A percentile compares a stretch with the other conserved stretches of the same genome.
Conservation (phyloP, 257 asterid genomes). For the Misopates orontium region DNA sequence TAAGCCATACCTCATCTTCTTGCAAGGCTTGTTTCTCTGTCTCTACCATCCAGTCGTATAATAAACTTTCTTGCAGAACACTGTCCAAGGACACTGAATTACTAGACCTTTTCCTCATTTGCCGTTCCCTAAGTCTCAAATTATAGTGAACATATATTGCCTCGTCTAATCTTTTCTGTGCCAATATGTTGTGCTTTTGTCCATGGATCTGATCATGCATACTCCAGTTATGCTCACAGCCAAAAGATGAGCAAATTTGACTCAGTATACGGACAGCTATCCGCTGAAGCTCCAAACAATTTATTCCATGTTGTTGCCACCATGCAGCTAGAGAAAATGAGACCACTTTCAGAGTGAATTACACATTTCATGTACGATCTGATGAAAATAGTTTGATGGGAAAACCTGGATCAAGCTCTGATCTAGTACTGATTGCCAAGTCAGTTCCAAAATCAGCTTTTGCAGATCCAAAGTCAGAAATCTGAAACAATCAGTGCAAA, state of each 20-base stretch:
- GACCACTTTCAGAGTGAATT: slow-evolving; percentile 32
- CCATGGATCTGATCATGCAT: slow-evolving; percentile 65
- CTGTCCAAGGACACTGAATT: slow-evolving; percentile 50
- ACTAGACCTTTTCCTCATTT: slow-evolving; percentile 66
- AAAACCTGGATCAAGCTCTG: slow-evolving; percentile 89
- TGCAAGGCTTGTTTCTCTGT: slow-evolving; percentile 59
- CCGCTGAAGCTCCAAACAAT: slow-evolving; percentile 84
- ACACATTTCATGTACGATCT: slow-evolving; percentile 19
- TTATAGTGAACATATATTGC: slow-evolving; percentile 74
- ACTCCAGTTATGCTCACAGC: slow-evolving; percentile 93
- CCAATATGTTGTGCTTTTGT: slow-evolving; percentile 60
- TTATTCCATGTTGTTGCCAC: slow-evolving; percentile 97
- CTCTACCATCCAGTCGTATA: slow-evolving; percentile 80
- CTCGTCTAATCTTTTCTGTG: slow-evolving; percentile 73
- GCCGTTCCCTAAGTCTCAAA: slow-evolving; percentile 85
- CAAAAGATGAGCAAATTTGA: slow-evolving; percentile 87
- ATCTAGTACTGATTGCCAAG: slow-evolving; percentile 85
- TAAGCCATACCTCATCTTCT: slow-evolving; percentile 72
- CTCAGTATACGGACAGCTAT: slow-evolving; percentile 88
- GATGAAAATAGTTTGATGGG: slow-evolving; percentile 26
- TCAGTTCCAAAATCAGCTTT: slow-evolving; percentile 97
- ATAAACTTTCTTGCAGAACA: slow-evolving; percentile 67
- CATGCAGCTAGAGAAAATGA: slow-evolving; percentile 72
- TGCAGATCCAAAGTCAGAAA: slow-evolving; percentile 81
- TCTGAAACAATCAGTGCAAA: slow-evolving; percentile 44